phyloP scores from a whole-genome alignment of 805 yeast genomes.

The Clavispora phyllophila region DNA sequence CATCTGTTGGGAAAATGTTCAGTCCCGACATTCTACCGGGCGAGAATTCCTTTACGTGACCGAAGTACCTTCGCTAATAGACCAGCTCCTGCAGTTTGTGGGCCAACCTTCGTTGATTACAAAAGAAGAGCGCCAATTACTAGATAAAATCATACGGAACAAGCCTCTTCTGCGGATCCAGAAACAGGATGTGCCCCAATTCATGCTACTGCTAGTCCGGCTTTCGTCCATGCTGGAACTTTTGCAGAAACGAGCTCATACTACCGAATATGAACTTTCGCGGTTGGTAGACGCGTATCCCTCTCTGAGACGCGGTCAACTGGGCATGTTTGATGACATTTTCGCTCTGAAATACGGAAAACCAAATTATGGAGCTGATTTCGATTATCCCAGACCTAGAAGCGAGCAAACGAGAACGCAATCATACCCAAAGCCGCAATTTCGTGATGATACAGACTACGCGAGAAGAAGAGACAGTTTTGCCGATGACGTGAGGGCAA shows the following conservation, averaged over 20 bases:
- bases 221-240: slow-evolving; percentile 6
- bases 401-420: not conserved
- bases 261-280: not conserved
- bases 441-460: not conserved
- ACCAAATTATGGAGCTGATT: not conserved
- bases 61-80: slow-evolving; percentile 7
- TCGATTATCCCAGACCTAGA: not conserved
- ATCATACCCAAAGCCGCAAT: not conserved
- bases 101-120: slow-evolving; percentile 5
- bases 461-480: not conserved
- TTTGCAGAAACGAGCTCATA: not conserved
- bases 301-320: not conserved
- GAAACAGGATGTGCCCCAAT: slow-evolving; percentile 9
- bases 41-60: slow-evolving; percentile 5
- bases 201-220: slow-evolving; percentile 12
- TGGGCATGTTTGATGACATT: not conserved
- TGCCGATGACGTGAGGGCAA: not conserved
- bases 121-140: slow-evolving; percentile 6
- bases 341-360: not conserved
- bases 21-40: not conserved
- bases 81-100: slow-evolving; percentile 10
- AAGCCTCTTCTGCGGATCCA: slow-evolving; percentile 10
- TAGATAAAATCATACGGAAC: slow-evolving; percentile 6
- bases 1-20: slow-evolving; percentile 10
- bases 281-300: slow-evolving; percentile 1